Percentiles rank a stretch among this genome's conserved stretches.
Conservation (phyloP, 1,284 basidiomycete species). For the Porodaedalea pini region DNA sequence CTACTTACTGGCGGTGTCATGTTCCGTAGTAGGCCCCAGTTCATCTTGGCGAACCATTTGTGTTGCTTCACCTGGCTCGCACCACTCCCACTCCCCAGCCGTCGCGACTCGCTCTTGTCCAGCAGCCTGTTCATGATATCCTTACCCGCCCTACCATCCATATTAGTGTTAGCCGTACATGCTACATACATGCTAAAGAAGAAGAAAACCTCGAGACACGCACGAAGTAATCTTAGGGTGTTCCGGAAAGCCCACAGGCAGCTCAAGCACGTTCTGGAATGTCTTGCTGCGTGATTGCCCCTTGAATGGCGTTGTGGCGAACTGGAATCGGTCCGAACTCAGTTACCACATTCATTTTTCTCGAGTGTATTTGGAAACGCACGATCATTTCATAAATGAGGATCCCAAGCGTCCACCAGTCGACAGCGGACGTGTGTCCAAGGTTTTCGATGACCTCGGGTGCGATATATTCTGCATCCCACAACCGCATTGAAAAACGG, state of each 20-base stretch:
- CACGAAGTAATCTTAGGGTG: slow-evolving; percentile 79
- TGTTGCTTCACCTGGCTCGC: slow-evolving; percentile 99
- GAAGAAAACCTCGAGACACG: slow-evolving; percentile 34
- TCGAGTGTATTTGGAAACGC: slow-evolving; percentile 38
- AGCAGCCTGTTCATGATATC: slow-evolving; percentile 85
- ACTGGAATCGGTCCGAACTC: slow-evolving; percentile 45
- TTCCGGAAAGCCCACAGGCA: slow-evolving; percentile 88
- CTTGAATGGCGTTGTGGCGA: slow-evolving; percentile 98
- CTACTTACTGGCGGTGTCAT: slow-evolving; percentile 84
- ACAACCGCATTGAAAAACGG: not conserved
- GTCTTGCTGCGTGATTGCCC: slow-evolving; percentile 92
- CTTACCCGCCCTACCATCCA: slow-evolving; percentile 66
- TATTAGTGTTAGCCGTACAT: slow-evolving; percentile 1
- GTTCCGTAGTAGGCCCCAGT: slow-evolving; percentile 95
- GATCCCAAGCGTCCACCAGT: slow-evolving; percentile 99
- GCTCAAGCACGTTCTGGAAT: slow-evolving; percentile 90
- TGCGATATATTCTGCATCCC: slow-evolving; percentile 86
- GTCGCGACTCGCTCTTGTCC: slow-evolving; percentile 89
- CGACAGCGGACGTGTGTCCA: slow-evolving; percentile 97
- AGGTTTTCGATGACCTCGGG: slow-evolving; percentile 98
- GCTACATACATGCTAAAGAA: slow-evolving; percentile 12
- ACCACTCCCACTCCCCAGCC: slow-evolving; percentile 88
- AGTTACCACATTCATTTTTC: slow-evolving; percentile 2
- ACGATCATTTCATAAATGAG: slow-evolving; percentile 99
- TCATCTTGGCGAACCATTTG: slow-evolving; percentile 96